A percentile compares a stretch with the other conserved stretches of the same genome.
phyloP scores from a whole-genome alignment of 306 rosid genomes.

The Corylus heterophylla region DNA sequence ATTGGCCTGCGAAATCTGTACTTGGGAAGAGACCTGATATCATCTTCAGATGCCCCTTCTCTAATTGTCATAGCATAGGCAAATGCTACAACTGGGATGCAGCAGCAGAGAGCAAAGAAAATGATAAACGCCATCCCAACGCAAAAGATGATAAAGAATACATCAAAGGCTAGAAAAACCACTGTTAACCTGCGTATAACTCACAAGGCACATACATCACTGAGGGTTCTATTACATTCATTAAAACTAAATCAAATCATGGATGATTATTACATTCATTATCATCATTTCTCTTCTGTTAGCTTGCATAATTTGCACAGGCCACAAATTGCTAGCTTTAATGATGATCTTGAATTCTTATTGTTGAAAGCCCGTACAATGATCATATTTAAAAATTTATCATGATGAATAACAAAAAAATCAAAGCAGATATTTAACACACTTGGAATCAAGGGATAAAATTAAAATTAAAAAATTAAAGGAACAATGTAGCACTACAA shows the following conservation, averaged over 20 bases:
- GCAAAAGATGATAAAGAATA: conserved; percentile 77
- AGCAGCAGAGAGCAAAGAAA: conserved; percentile 72
- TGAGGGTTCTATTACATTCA: conserved; percentile 3
- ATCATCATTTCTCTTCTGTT: neutral
- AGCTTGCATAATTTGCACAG: neutral
- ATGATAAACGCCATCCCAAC: conserved; percentile 71
- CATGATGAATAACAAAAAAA: neutral
- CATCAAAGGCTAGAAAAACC: conserved; percentile 79
- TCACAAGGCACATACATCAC: conserved; percentile 18
- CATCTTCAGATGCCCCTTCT: conserved; percentile 87
- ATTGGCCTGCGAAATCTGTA: conserved; percentile 62
- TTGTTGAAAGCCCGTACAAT: neutral
- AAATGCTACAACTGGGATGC: conserved; percentile 67
- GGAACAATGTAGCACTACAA: neutral
- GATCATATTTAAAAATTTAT: neutral
- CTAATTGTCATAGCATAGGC: conserved; percentile 68
- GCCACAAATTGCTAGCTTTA: neutral
- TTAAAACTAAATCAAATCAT: conserved; percentile 2
- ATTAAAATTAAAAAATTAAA: neutral
- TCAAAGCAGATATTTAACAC: neutral
- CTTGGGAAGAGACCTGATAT: conserved; percentile 69
- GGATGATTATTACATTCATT: neutral
- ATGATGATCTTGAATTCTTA: neutral
- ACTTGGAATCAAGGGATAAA: neutral
- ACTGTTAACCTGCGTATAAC: conserved; percentile 76